Conservation (phyloP, 352 stramenopile species). For the Pythium oligandrum region DNA sequence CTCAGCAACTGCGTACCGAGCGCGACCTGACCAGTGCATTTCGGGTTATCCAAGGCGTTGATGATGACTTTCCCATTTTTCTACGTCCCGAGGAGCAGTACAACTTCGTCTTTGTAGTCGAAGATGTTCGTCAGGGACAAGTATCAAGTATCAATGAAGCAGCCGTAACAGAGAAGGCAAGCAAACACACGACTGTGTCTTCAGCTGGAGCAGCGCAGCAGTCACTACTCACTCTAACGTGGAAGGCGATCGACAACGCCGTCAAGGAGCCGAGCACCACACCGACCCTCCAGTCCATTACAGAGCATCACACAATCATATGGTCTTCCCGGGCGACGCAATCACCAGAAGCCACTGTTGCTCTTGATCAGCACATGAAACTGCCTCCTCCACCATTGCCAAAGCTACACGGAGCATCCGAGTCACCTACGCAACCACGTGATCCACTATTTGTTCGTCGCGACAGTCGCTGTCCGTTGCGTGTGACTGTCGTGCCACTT, state of each 20-base stretch:
- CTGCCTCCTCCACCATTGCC: too few species aligned
- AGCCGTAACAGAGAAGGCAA: too few species aligned
- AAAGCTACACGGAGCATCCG: too few species aligned
- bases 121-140: background rate
- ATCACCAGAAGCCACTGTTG: too few species aligned
- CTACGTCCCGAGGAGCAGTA: slow-evolving; percentile 48
- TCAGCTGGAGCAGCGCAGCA: slow-evolving; percentile 17
- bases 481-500: slow-evolving; percentile 35
- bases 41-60: slow-evolving; percentile 20
- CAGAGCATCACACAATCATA: slow-evolving; percentile 60
- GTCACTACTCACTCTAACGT: slow-evolving; percentile 59
- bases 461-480: slow-evolving; percentile 30
- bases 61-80: slow-evolving; percentile 47
- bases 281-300: slow-evolving; percentile 27
- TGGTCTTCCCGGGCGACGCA: slow-evolving; percentile 34
- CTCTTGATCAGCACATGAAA: too few species aligned
- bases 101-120: slow-evolving; percentile 41
- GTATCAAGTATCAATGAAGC: too few species aligned
- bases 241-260: slow-evolving; percentile 28
- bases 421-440: too few species aligned
- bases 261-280: background rate
- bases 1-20: background rate
- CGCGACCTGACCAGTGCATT: background rate
- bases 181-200: too few species aligned
- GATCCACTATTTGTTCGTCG: slow-evolving; percentile 17